phyloP scores from a whole-genome alignment of 257 asterid species.

The Anisodus acutangulus region DNA sequence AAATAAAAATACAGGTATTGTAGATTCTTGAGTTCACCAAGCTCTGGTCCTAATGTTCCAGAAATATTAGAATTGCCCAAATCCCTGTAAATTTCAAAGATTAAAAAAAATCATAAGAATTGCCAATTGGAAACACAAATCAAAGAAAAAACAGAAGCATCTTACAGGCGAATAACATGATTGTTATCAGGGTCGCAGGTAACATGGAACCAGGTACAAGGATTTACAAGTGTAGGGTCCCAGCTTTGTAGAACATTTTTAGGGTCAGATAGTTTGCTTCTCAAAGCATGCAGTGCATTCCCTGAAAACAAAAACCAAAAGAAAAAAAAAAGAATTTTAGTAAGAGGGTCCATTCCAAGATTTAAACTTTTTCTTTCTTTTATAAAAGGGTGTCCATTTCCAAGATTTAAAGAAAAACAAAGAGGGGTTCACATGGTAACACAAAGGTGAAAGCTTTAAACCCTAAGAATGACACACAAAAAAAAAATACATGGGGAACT shows the following conservation, averaged over 20 bases:
- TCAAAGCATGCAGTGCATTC: slow-evolving; percentile 77
- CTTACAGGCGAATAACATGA: slow-evolving; percentile 89
- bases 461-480: neutral
- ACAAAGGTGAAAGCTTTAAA: neutral
- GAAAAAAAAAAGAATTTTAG: neutral
- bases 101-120: neutral
- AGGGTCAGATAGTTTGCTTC: slow-evolving; percentile 76
- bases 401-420: neutral
- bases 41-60: slow-evolving; percentile 84
- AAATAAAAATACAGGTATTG: slow-evolving; percentile 65
- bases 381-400: neutral
- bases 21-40: slow-evolving; percentile 83
- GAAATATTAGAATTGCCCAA: slow-evolving; percentile 93
- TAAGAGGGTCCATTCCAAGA: neutral
- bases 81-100: slow-evolving; percentile 53
- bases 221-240: slow-evolving; percentile 97
- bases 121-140: neutral
- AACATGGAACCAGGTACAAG: slow-evolving; percentile 95
- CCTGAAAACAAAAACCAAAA: slow-evolving; percentile 48
- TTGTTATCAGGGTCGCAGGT: slow-evolving; percentile 68
- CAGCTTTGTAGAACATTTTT: slow-evolving; percentile 82
- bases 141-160: neutral
- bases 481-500: neutral
- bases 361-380: neutral
- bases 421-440: neutral